A percentile compares a stretch with the other conserved stretches of the same genome.
These are phyloP conservation scores for Silene latifolia DNA, from an alignment of 148 eudicot species.

Conservation along the genomic window DNA sequence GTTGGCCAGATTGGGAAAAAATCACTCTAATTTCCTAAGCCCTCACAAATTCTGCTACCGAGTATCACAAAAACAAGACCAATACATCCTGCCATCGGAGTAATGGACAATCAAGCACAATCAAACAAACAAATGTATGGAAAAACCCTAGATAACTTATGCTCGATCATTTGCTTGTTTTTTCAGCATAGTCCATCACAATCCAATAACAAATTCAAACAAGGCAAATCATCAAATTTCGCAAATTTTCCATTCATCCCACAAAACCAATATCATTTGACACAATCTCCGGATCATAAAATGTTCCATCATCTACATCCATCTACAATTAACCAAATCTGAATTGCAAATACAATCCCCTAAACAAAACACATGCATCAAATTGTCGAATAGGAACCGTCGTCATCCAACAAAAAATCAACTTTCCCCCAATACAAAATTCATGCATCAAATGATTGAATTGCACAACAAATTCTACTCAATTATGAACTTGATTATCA, in stretches of 20 bases:
- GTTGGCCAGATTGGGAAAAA: background rate
- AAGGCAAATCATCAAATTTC: conserved; percentile 10
- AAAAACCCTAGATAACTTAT: conserved; percentile 21
- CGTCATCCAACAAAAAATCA: background rate
- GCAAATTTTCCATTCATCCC: background rate
- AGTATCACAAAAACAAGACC: background rate
- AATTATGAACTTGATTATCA: conserved; percentile 8
- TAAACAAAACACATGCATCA: background rate
- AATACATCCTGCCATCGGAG: background rate
- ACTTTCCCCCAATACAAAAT: background rate
- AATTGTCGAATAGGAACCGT: background rate
- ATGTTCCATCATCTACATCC: conserved; percentile 15
- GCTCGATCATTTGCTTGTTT: conserved; percentile 11
- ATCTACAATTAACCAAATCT: conserved; percentile 14
- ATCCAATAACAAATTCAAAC: conserved; percentile 9
- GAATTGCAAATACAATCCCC: background rate
- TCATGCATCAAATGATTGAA: conserved; percentile 5
- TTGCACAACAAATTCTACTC: conserved; percentile 19
- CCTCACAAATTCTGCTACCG: background rate
- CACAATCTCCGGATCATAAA: background rate
- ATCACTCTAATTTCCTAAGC: conserved; percentile 10
- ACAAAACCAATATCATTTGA: background rate
- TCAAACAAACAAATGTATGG: background rate
- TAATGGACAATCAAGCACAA: background rate
- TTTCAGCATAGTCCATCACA: conserved; percentile 5